These are phyloP conservation scores for Exophiala viscosa DNA, from an alignment of 2,329 filamentous ascomycete genomes.

Conservation along the genomic window DNA sequence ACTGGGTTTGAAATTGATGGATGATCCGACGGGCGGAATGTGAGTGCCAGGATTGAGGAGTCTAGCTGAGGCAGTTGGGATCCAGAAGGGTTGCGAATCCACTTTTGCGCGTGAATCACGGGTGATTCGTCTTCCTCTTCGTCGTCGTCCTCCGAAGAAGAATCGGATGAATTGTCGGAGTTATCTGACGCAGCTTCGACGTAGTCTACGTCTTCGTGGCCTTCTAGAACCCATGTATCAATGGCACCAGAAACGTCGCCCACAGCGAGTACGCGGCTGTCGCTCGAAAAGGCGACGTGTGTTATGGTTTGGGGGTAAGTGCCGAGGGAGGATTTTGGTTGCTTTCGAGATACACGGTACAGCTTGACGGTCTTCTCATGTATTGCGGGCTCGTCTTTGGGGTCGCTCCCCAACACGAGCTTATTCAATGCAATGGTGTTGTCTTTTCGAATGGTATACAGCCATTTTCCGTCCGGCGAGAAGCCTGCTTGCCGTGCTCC, in stretches of 20 bases:
- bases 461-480: constrained; percentile 47
- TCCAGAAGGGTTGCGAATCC: constrained; percentile 70
- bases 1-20: constrained; percentile 30
- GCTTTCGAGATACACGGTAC: constrained; percentile 39
- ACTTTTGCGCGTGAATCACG: constrained; percentile 60
- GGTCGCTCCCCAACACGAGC: constrained; percentile 41
- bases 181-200: constrained; percentile 36
- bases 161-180: constrained; percentile 10
- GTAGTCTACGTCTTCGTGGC: constrained; percentile 50
- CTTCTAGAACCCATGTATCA: constrained; percentile 76
- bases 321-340: constrained; percentile 39
- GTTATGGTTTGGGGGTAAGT: constrained; percentile 72
- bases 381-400: constrained; percentile 41
- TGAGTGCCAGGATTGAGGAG: constrained; percentile 62
- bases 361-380: constrained; percentile 44
- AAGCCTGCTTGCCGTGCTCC: constrained; percentile 65
- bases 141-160: constrained; percentile 27
- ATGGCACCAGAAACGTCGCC: constrained; percentile 81
- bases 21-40: constrained; percentile 54
- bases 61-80: constrained; percentile 66
- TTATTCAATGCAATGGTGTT: constrained; percentile 55
- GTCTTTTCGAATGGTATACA: constrained; percentile 55
- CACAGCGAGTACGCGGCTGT: constrained; percentile 73
- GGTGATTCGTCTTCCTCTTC: constrained; percentile 50
- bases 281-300: constrained; percentile 71